These are phyloP conservation scores for Boechera divaricarpa DNA, from an alignment of 345 rosid genomes.

Conservation along the genomic window DNA sequence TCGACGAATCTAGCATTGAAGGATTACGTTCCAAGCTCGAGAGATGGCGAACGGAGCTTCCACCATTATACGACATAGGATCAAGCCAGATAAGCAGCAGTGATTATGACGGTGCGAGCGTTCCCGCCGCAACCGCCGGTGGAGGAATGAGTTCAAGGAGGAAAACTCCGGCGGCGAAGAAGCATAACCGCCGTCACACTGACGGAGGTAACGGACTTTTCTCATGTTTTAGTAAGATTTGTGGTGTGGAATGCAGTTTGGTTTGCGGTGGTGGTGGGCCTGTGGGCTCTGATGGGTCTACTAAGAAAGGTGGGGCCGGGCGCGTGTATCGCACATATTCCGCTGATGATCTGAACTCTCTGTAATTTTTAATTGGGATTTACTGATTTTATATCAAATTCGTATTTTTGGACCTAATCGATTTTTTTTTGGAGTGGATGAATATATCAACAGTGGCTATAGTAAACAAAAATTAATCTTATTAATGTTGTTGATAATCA, in stretches of 20 bases:
- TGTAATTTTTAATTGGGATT: slow-evolving; percentile 13
- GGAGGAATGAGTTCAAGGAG: slow-evolving; percentile 37
- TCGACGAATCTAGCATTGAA: slow-evolving; percentile 63
- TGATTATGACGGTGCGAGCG: slow-evolving; percentile 4
- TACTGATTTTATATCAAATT: slow-evolving; percentile 12
- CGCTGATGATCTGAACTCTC: slow-evolving; percentile 33
- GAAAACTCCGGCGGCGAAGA: slow-evolving; percentile 18
- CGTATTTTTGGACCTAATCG: slow-evolving; percentile 13
- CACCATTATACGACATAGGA: slow-evolving; percentile 61
- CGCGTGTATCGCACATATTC: slow-evolving; percentile 37
- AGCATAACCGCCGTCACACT: slow-evolving; percentile 48
- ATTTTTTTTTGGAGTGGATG: not conserved
- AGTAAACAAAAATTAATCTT: not conserved
- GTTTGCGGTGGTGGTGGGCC: slow-evolving; percentile 55
- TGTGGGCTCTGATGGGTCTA: not conserved
- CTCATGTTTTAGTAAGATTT: slow-evolving; percentile 72
- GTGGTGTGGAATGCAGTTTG: slow-evolving; percentile 74
- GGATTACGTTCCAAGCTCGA: slow-evolving; percentile 81
- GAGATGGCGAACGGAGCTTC: slow-evolving; percentile 79
- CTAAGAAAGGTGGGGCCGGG: slow-evolving; percentile 27
- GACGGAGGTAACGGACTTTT: slow-evolving; percentile 52
- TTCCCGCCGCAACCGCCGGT: not conserved
- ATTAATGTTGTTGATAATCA: slow-evolving; percentile 8
- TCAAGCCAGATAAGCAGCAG: slow-evolving; percentile 45
- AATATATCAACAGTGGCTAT: not conserved